These are phyloP conservation scores for Saprolegnia parasitica DNA, from an alignment of 352 stramenopile genomes.

Conservation along the genomic window DNA sequence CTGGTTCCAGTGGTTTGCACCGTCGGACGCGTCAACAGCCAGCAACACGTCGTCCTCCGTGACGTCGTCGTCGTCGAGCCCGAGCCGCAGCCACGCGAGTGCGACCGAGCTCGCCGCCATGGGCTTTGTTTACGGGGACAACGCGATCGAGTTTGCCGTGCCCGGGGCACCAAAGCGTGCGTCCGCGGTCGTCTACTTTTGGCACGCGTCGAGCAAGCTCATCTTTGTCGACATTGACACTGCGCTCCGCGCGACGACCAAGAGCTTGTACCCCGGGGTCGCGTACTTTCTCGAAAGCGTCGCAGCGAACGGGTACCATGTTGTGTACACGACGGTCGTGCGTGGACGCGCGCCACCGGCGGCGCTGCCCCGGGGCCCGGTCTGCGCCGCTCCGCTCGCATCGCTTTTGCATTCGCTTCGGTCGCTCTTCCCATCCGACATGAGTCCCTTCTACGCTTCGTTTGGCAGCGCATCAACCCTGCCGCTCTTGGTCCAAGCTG, in stretches of 20 bases:
- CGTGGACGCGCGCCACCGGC: conserved; percentile 34
- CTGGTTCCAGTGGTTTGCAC: conserved; percentile 37
- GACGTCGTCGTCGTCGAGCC: not conserved
- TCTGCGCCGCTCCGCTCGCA: conserved; percentile 64
- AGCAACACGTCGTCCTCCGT: not conserved
- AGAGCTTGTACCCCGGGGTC: conserved; percentile 49
- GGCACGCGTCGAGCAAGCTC: conserved; percentile 62
- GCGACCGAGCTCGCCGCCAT: conserved; percentile 58
- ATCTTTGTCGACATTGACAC: conserved; percentile 82
- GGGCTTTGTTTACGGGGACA: conserved; percentile 50
- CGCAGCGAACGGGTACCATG: conserved; percentile 59
- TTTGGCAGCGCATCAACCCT: conserved; percentile 52
- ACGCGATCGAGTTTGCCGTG: conserved; percentile 69
- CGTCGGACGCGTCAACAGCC: not conserved
- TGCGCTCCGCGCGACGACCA: conserved; percentile 49
- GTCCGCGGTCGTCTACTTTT: conserved; percentile 62
- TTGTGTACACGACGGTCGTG: conserved; percentile 63
- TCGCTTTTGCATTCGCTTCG: conserved; percentile 56
- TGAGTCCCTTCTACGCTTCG: conserved; percentile 80
- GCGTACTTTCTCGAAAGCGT: conserved; percentile 68
- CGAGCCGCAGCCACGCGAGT: conserved; percentile 33
- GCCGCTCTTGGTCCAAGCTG: conserved; percentile 63
- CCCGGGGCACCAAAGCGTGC: conserved; percentile 36
- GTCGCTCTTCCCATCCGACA: conserved; percentile 60
- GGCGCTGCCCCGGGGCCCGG: conserved; percentile 60